Evolutionary conservation across 371 early-diverging fungal genomes (phyloP).

Genomic region (Entomophthora muscae): DNA sequence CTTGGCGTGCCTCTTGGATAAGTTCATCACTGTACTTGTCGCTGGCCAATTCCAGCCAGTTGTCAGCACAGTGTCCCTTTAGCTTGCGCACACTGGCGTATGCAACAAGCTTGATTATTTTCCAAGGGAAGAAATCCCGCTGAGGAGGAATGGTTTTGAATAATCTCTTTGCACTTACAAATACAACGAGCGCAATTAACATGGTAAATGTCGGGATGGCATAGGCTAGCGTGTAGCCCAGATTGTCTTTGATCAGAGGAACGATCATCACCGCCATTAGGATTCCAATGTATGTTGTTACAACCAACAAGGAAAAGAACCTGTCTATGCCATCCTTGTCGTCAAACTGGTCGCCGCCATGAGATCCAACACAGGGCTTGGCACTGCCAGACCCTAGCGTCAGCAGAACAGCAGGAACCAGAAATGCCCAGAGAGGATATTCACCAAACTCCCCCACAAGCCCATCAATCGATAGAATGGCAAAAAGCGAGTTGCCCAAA

Average conservation of each 20-base stretch:
- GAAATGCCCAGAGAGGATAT: neutral
- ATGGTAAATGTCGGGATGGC: slow-evolving; percentile 1
- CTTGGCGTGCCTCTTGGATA: slow-evolving; percentile 6
- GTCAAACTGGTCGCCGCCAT: no score
- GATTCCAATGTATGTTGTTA: no score
- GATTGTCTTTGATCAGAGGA: no score
- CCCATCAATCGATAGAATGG: slow-evolving; percentile 1
- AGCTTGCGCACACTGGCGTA: neutral
- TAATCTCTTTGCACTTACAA: slow-evolving; percentile 23
- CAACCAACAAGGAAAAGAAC: no score
- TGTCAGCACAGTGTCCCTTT: no score
- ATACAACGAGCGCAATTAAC: slow-evolving; percentile 19
- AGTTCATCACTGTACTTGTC: neutral
- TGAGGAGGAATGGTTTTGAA: slow-evolving; percentile 34
- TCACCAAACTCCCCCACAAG: neutral
- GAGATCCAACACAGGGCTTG: slow-evolving; percentile 25
- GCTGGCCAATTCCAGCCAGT: slow-evolving; percentile 9
- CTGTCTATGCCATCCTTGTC: no score
- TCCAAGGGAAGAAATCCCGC: slow-evolving; percentile 28
- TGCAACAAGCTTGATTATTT: slow-evolving; percentile 13
- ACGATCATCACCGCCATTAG: no score
- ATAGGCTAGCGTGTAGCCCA: slow-evolving; percentile 7
- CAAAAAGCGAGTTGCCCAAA: neutral
- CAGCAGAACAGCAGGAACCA: neutral
- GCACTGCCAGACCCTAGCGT: slow-evolving; percentile 26